A percentile compares a stretch with the other conserved stretches of the same genome.
These are phyloP conservation scores for Mycosphaerella arachidis DNA, from an alignment of 2,329 filamentous ascomycete species.

Conservation along the genomic window DNA sequence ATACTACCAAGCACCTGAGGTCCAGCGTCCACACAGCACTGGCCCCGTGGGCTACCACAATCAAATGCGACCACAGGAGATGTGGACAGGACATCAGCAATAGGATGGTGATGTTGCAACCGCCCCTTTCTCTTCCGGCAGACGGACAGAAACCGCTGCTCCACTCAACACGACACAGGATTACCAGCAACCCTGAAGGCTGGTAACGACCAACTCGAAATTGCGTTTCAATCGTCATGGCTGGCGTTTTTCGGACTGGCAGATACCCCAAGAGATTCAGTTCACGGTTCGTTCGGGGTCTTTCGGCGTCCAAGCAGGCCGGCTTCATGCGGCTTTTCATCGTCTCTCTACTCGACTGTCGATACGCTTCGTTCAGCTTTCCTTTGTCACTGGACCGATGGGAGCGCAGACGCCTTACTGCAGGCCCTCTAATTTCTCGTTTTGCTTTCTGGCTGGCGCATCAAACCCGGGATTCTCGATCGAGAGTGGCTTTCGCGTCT, in stretches of 20 bases:
- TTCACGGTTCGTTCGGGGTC: constrained; percentile 20
- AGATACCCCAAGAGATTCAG: constrained; percentile 23
- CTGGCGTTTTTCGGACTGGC: constrained; percentile 26
- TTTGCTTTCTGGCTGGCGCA: not conserved
- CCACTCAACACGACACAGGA: not conserved
- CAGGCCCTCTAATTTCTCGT: not conserved
- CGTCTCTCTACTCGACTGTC: constrained; percentile 14
- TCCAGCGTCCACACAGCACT: constrained; percentile 67
- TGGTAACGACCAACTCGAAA: not conserved
- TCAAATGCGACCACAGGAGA: constrained; percentile 54
- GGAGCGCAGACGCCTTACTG: not conserved
- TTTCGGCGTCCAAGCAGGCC: constrained; percentile 13
- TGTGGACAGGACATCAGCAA: constrained; percentile 46
- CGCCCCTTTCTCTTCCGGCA: constrained; percentile 1
- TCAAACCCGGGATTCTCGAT: not conserved
- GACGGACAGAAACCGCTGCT: not conserved
- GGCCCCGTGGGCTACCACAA: constrained; percentile 59
- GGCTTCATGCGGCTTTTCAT: constrained; percentile 8
- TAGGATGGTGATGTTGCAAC: constrained; percentile 5
- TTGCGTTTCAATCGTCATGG: constrained; percentile 21
- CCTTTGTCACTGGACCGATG: not conserved
- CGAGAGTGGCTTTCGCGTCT: not conserved
- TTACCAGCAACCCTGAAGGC: not conserved
- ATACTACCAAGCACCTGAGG: constrained; percentile 66
- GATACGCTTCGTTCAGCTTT: constrained; percentile 5